Conservation (phyloP, 176 grass and related monocot species). For the Hyparrhenia diplandra region DNA sequence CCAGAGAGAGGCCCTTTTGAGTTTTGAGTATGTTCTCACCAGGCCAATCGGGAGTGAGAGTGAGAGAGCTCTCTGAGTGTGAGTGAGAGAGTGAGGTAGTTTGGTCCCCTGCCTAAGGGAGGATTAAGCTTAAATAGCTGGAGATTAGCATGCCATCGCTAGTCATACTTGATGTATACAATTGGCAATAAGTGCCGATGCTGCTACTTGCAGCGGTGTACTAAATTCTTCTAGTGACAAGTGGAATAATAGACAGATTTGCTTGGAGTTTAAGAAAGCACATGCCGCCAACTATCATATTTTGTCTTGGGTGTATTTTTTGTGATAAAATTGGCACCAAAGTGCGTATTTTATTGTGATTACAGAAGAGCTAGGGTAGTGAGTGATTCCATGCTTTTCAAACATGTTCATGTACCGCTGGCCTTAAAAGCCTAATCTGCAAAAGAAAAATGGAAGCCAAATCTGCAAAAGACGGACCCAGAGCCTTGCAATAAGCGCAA, state of each 20-base stretch:
- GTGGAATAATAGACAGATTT: not conserved
- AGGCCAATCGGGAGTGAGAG: not conserved
- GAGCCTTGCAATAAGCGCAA: not conserved
- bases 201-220: not conserved
- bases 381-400: not conserved
- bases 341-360: not conserved
- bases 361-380: not conserved
- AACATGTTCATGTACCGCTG: not conserved
- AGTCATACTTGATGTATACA: not conserved
- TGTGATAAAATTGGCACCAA: not conserved
- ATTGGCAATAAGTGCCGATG: not conserved
- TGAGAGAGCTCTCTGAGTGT: not conserved
- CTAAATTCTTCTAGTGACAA: not conserved
- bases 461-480: no score
- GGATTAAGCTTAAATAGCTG: conserved; percentile 24
- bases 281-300: not conserved
- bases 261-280: conserved; percentile 18
- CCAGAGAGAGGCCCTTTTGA: not conserved
- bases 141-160: not conserved
- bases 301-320: not conserved
- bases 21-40: not conserved
- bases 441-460: no score
- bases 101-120: not conserved
- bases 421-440: not conserved
- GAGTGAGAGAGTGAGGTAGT: not conserved